These are phyloP conservation scores for Boletellus deceptivus DNA, from an alignment of 1,284 basidiomycete genomes.

Conservation along the genomic window DNA sequence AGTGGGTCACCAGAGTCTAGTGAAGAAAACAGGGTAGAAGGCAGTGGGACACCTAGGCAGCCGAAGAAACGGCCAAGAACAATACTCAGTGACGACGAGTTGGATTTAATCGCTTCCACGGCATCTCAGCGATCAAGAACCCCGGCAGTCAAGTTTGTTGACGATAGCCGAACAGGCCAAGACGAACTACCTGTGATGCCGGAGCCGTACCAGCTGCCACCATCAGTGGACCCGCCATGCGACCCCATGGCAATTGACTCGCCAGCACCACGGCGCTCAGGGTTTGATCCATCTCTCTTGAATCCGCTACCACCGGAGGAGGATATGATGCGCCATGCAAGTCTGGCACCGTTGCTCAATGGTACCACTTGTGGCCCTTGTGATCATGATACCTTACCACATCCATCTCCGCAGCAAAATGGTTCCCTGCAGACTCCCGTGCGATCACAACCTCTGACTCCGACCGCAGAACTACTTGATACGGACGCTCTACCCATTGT, in stretches of 20 bases:
- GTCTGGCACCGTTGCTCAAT: constrained; percentile 28
- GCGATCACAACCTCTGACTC: constrained; percentile 5
- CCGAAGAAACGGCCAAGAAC: constrained; percentile 55
- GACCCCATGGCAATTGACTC: constrained; percentile 37
- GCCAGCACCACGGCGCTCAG: constrained; percentile 33
- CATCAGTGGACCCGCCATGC: constrained; percentile 3
- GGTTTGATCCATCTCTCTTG: constrained; percentile 55
- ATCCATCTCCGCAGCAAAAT: constrained; percentile 12
- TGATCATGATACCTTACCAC: neutral
- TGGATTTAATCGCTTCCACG: constrained; percentile 41
- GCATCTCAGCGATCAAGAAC: constrained; percentile 31
- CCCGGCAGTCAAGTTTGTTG: constrained; percentile 46
- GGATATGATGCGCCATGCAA: constrained; percentile 24
- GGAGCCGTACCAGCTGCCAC: constrained; percentile 1
- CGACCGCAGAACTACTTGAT: constrained; percentile 12
- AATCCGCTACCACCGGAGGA: constrained; percentile 49
- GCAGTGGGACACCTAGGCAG: constrained; percentile 33
- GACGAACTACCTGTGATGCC: constrained; percentile 21
- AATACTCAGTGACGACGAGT: constrained; percentile 39
- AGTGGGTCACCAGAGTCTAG: constrained; percentile 56
- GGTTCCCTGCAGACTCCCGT: constrained; percentile 16
- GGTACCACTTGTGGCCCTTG: constrained; percentile 13
- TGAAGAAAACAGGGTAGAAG: constrained; percentile 42
- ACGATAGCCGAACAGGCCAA: constrained; percentile 17
- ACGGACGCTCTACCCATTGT: constrained; percentile 19